These are phyloP conservation scores for Boletus tomentosulus DNA, from an alignment of 768 basidiomycete species.

Conservation along the genomic window DNA sequence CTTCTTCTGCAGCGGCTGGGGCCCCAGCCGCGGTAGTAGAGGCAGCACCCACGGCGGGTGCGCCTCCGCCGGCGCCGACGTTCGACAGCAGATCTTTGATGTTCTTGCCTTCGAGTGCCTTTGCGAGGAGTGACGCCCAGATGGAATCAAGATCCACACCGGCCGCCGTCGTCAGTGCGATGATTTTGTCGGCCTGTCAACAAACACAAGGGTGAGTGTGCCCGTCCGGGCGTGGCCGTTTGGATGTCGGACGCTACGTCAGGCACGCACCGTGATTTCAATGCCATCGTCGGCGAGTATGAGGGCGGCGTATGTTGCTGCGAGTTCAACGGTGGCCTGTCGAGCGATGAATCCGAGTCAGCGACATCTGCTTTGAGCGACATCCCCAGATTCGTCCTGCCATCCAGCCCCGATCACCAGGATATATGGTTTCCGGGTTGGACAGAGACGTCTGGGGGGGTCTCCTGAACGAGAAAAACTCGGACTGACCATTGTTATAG, in stretches of 20 bases:
- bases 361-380: background rate
- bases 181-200: constrained; percentile 86
- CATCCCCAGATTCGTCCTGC: constrained; percentile 8
- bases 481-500: constrained; percentile 26
- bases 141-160: constrained; percentile 88
- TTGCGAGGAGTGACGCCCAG: constrained; percentile 96
- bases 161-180: constrained; percentile 80
- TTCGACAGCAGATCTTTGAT: constrained; percentile 93
- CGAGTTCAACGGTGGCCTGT: constrained; percentile 70
- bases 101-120: constrained; percentile 97
- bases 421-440: background rate
- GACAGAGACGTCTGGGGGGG: background rate
- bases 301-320: constrained; percentile 93
- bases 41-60: constrained; percentile 61
- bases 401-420: constrained; percentile 19
- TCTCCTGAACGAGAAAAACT: background rate
- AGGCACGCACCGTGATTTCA: constrained; percentile 86
- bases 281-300: constrained; percentile 97
- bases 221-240: too few relatives aligned
- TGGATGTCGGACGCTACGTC: background rate
- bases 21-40: constrained; percentile 50
- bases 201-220: background rate
- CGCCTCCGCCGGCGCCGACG: constrained; percentile 90
- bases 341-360: constrained; percentile 7
- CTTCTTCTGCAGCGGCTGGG: constrained; percentile 64